Evolutionary conservation across 352 stramenopile genomes (phyloP).

Genomic region (Blastocystis sp.): DNA sequence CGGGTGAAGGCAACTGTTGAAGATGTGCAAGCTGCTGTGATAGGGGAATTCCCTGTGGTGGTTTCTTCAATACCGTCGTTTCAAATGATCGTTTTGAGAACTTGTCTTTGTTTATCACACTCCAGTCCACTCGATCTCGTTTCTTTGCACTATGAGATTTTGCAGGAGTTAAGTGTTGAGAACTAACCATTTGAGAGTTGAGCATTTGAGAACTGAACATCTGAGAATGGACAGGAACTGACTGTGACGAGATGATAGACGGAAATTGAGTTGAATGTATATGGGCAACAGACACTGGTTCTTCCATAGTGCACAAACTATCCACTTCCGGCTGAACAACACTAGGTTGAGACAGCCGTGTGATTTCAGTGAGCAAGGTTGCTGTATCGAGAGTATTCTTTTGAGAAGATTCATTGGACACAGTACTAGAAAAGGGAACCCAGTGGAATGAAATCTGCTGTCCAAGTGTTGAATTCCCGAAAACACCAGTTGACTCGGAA

Average conservation of each 20-base stretch:
- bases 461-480: background rate
- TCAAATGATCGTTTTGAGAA: background rate
- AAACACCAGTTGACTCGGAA: background rate
- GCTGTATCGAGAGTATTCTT: background rate
- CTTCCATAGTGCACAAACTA: background rate
- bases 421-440: background rate
- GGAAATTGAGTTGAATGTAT: background rate
- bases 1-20: background rate
- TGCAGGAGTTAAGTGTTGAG: background rate
- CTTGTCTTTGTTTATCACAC: conserved; percentile 15
- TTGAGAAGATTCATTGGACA: background rate
- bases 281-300: background rate
- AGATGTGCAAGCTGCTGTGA: background rate
- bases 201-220: background rate
- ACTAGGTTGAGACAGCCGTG: background rate
- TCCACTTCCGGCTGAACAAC: background rate
- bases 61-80: background rate
- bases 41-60: background rate
- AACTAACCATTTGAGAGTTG: background rate
- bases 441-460: background rate
- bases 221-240: background rate
- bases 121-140: background rate
- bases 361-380: background rate
- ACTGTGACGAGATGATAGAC: background rate
- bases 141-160: background rate